Evolutionary conservation across 768 basidiomycete genomes (phyloP).

Genomic region (Asterophora lycoperdoides): DNA sequence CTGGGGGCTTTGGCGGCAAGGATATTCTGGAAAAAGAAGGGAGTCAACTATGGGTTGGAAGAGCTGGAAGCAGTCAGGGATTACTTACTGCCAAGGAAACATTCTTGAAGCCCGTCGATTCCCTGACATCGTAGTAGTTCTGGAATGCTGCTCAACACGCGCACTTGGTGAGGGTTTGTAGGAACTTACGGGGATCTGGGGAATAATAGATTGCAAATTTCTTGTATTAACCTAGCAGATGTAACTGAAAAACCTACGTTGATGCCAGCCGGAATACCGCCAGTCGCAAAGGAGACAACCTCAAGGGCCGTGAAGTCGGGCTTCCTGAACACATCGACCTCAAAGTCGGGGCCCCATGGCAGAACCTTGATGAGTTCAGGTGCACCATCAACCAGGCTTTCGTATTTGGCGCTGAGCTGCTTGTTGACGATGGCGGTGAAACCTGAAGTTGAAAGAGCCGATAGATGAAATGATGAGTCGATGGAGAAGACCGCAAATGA

Average conservation of each 20-base stretch:
- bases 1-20: conserved; percentile 85
- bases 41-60: not conserved
- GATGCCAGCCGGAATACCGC: conserved; percentile 82
- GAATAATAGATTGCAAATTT: conserved; percentile 1
- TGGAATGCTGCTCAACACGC: conserved; percentile 20
- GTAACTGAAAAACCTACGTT: conserved; percentile 46
- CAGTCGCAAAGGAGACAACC: conserved; percentile 78
- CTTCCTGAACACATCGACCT: conserved; percentile 73
- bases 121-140: conserved; percentile 84
- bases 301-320: conserved; percentile 88
- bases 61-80: not conserved
- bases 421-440: conserved; percentile 91
- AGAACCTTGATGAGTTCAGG: conserved; percentile 75
- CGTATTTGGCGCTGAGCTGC: conserved; percentile 76
- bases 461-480: conserved; percentile 5
- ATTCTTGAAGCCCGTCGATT: conserved; percentile 83
- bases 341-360: conserved; percentile 73
- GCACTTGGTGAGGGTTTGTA: not conserved
- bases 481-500: not conserved
- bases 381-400: conserved; percentile 69
- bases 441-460: conserved; percentile 30
- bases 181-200: conserved; percentile 57
- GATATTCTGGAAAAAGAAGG: conserved; percentile 51
- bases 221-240: not conserved
- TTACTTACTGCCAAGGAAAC: conserved; percentile 70